These are phyloP conservation scores for Dalechampia spathulata DNA, from an alignment of 441 rosid genomes.

Conservation along the genomic window DNA sequence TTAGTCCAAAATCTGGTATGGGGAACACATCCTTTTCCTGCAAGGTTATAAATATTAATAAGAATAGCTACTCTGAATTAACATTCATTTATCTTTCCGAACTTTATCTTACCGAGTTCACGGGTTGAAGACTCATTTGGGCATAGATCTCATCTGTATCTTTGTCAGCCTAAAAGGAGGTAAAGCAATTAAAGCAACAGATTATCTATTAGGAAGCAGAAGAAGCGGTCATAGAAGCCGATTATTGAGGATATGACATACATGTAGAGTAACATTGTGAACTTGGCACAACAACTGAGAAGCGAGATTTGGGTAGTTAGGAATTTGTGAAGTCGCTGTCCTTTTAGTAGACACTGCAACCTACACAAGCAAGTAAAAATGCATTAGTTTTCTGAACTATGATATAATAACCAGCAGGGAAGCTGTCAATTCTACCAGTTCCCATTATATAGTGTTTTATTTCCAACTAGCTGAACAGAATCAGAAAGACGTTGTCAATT, in stretches of 20 bases:
- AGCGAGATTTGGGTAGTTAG: constrained; percentile 89
- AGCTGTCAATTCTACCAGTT: not conserved
- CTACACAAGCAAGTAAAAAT: constrained; percentile 25
- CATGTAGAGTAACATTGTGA: constrained; percentile 84
- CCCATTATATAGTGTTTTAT: too few species aligned
- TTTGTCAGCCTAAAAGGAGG: constrained; percentile 65
- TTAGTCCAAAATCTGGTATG: constrained; percentile 77
- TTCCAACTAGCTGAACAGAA: too few species aligned
- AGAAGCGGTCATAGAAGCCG: not conserved
- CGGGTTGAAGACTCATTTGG: constrained; percentile 94
- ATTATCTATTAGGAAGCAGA: not conserved
- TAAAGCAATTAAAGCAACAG: constrained; percentile 4
- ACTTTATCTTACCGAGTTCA: constrained; percentile 58
- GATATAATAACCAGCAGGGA: constrained; percentile 2
- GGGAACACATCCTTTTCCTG: constrained; percentile 91
- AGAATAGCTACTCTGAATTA: not conserved
- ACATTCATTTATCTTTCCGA: not conserved
- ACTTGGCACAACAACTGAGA: constrained; percentile 96
- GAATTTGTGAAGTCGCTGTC: constrained; percentile 78
- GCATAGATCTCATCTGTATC: constrained; percentile 94
- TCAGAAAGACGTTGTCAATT: too few species aligned
- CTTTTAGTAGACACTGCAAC: constrained; percentile 89
- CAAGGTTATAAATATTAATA: not conserved
- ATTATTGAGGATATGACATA: constrained; percentile 24
- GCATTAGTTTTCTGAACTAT: not conserved